Evolutionary conservation across 164 flowering plant species (phyloP), one percentile per base, ranked within the genome.

Genomic region (Annona cherimola): DNA sequence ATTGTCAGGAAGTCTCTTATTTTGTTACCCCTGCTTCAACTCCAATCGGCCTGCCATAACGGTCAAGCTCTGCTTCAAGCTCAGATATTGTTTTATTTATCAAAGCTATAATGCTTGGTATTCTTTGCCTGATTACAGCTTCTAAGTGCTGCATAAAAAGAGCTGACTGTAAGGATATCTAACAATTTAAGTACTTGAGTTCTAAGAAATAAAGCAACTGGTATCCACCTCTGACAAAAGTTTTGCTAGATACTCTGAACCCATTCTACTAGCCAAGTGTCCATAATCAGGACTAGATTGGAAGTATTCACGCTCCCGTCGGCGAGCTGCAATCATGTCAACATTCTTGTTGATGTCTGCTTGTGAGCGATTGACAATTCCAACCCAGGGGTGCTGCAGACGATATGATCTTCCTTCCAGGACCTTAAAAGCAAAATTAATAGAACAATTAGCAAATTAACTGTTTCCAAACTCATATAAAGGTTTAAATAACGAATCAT

Each of bases 371-470:
- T 92, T 92, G 70, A 94, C 98, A 68, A 90, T 82, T 67, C 98
- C 98, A 71, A 92, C 94, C 98, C 97, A 94, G 42, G 97, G 96
- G 81, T 88, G 90, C 78, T 84, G 90, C 71, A 94, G 87, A 69
- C 84, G 84, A 81, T 88, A 90, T 8, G 96, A 74, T 75, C 90
- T 86, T 69, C 98, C 98, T 80, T 92, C 98, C 72, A 94, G 90
- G 67, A 94, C 94, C 98, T 93, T 79, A 26, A 64, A 68, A 42
- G 64, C 63, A 73, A 64, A 67, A 55, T 50, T 71, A 76, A 64
- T n/a, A 76, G 40, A 42, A 67, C 35, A 44, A 65, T 67, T 59
- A 50, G 67, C 42, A 43, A 71, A 16, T 61, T 55, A 44, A 41
- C 46, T 65, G 5, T 20, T 8, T 9, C 5, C 42, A 2, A 19